phyloP scores from a whole-genome alignment of 2,329 filamentous ascomycete genomes.

The Torrubiella hemipterigena region DNA sequence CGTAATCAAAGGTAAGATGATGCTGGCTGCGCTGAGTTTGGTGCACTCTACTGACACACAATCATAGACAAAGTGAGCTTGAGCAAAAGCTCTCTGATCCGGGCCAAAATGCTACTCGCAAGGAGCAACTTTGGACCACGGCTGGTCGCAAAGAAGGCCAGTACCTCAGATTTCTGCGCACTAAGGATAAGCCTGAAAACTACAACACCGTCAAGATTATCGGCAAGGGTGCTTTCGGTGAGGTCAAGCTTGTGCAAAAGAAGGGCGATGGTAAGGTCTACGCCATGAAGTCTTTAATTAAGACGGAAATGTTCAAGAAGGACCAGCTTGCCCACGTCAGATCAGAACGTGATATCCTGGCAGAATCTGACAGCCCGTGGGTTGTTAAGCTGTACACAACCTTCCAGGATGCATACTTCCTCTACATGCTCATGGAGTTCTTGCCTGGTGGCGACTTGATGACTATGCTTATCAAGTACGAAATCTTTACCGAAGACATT shows the following conservation, averaged over 20 bases:
- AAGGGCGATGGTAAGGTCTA: slow-evolving; percentile 96
- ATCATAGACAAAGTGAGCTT: slow-evolving; percentile 71
- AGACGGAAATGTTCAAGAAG: slow-evolving; percentile 99
- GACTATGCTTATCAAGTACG: slow-evolving; percentile 99
- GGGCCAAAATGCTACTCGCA: slow-evolving; percentile 60
- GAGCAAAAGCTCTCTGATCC: slow-evolving; percentile 75
- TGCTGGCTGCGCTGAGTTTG: not conserved
- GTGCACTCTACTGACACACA: not conserved
- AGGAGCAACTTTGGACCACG: slow-evolving; percentile 74
- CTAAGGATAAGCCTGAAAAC: slow-evolving; percentile 86
- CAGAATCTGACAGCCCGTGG: slow-evolving; percentile 99
- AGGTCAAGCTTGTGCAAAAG: slow-evolving; percentile 94
- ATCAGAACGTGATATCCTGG: slow-evolving; percentile 92
- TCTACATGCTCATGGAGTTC: slow-evolving; percentile 99
- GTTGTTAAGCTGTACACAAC: slow-evolving; percentile 97
- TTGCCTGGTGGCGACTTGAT: slow-evolving; percentile 95
- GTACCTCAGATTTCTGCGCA: slow-evolving; percentile 87
- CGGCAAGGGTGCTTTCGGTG: slow-evolving; percentile 95
- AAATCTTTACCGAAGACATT: slow-evolving; percentile 98
- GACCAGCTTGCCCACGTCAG: slow-evolving; percentile 96
- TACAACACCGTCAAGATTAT: slow-evolving; percentile 97
- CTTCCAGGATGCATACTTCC: slow-evolving; percentile 90
- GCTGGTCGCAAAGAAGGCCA: slow-evolving; percentile 82
- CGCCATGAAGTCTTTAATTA: slow-evolving; percentile 95
- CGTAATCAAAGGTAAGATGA: slow-evolving; percentile 73